phyloP scores from a whole-genome alignment of 1,284 basidiomycete species.

The Grifola frondosa region DNA sequence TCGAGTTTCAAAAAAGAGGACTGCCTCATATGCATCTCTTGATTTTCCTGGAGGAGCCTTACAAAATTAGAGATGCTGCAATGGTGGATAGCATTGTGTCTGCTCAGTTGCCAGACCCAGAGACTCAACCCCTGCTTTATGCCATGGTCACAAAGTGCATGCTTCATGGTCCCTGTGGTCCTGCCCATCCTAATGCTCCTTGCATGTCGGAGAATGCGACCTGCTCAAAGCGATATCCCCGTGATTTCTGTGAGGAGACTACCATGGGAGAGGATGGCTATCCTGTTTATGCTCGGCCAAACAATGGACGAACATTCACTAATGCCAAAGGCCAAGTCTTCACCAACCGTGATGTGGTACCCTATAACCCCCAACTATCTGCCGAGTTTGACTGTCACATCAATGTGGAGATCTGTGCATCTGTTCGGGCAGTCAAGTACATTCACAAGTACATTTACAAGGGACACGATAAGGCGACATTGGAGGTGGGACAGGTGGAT shows the following conservation, averaged over 20 bases:
- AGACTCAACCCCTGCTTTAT: conserved; percentile 37
- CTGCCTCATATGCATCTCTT: conserved; percentile 49
- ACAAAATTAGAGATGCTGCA: conserved; percentile 33
- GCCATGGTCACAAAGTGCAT: conserved; percentile 35
- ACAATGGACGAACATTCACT: conserved; percentile 33
- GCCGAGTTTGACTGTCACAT: conserved; percentile 44
- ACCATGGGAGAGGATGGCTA: conserved; percentile 38
- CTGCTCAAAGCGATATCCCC: conserved; percentile 45
- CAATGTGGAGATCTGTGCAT: conserved; percentile 41
- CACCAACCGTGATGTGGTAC: conserved; percentile 41
- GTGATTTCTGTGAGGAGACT: conserved; percentile 35
- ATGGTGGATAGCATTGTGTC: conserved; percentile 41
- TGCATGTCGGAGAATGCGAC: conserved; percentile 40
- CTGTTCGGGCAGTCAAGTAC: conserved; percentile 40
- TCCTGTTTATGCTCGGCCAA: conserved; percentile 34
- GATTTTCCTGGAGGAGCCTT: conserved; percentile 35
- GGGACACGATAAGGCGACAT: conserved; percentile 38
- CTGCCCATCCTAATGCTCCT: too few relatives aligned
- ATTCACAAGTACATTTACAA: conserved; percentile 50
- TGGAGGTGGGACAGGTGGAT: conserved; percentile 30
- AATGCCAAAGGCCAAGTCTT: conserved; percentile 19
- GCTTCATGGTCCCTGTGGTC: conserved; percentile 50
- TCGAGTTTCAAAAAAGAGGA: conserved; percentile 53
- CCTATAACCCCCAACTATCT: conserved; percentile 35
- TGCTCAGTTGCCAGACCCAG: conserved; percentile 43